phyloP scores from a whole-genome alignment of 2,329 filamentous ascomycete species.

The Tolypocladium inflatum region DNA sequence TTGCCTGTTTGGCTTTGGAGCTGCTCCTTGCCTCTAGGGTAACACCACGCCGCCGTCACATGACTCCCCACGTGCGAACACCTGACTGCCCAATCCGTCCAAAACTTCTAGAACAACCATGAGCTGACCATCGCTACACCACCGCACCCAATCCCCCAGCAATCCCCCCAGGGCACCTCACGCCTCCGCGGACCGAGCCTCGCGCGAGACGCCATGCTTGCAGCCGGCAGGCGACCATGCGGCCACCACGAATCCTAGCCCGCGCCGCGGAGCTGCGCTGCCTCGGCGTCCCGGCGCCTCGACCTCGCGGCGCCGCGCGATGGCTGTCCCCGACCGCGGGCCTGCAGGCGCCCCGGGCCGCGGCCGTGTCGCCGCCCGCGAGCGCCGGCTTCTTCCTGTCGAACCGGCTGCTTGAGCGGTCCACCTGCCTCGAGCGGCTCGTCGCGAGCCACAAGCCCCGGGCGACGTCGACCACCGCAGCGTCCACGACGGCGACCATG shows the following conservation, averaged over 20 bases:
- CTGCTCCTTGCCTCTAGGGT: background rate
- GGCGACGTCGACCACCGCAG: constrained; percentile 12
- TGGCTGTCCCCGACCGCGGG: constrained; percentile 20
- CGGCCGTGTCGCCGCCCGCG: constrained; percentile 9
- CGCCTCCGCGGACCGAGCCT: background rate
- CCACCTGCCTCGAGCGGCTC: constrained; percentile 25
- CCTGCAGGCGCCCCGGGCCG: constrained; percentile 13
- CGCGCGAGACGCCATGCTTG: background rate
- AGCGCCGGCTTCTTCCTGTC: constrained; percentile 22
- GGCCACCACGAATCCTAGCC: constrained; percentile 18
- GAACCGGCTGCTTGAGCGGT: constrained; percentile 25
- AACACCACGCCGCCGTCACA: background rate
- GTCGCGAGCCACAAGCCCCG: constrained; percentile 16
- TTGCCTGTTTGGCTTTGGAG: no score
- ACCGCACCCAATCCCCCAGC: background rate
- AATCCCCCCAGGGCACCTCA: background rate
- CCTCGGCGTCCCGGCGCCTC: background rate
- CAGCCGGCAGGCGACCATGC: constrained; percentile 1
- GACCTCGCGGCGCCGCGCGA: constrained; percentile 9
- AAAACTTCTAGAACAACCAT: background rate
- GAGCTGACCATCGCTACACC: background rate
- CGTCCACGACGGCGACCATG: constrained; percentile 8
- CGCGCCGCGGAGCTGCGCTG: background rate
- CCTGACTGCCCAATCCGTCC: background rate
- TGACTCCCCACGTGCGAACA: background rate